Base-by-base conservation (phyloP, 768 basidiomycete genomes). In the Strobilomyces dryophilus region DNA sequence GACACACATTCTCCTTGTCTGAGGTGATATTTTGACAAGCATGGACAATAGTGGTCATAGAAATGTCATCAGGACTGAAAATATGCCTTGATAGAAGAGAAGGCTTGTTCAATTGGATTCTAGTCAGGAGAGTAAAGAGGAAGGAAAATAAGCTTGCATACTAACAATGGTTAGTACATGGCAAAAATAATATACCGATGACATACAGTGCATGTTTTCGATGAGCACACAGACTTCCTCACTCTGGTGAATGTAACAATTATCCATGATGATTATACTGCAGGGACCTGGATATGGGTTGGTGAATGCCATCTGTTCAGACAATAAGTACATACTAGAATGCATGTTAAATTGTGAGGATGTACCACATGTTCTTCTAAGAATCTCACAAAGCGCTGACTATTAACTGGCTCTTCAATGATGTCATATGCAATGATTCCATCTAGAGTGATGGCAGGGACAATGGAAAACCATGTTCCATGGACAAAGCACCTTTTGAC, bases 181-280 rank as follows among this genome's bases (percentile, higher is more conserved):
- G n/a, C n/a, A 10, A 6, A 5, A 11, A 26, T 10, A 8, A 27
- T 31, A 3, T 20, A 15, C 2, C 8, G 14, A 0, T 0, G 15
- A 45, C 18, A 47, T 18, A 67, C 50, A 6, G 54, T 62, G 45
- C 59, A 65, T 29, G 47, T 58, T 56, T 45, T 48, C 27, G 15
- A 48, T 7, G 0, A 39, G 40, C 20, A 37, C 31, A 1, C 15
- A 15, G 5, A 71, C 56, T 26, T 65, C 59, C 60, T 53, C 17
- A 4, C 27, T 8, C 0, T 52, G 45, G 37, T 46, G 63, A 20
- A 68, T 70, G 2, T 18, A n/a, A 26, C 57, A 62, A 32, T 66
- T 68, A 35, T 69, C 60, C 35, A 67, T 57, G 1, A 67, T 31
- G 2, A 68, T 37, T 0, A 70, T 42, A 20, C 57, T 56, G 4